Conservation (phyloP, 2,329 filamentous ascomycete genomes). For the Scedosporium aurantiacum region DNA sequence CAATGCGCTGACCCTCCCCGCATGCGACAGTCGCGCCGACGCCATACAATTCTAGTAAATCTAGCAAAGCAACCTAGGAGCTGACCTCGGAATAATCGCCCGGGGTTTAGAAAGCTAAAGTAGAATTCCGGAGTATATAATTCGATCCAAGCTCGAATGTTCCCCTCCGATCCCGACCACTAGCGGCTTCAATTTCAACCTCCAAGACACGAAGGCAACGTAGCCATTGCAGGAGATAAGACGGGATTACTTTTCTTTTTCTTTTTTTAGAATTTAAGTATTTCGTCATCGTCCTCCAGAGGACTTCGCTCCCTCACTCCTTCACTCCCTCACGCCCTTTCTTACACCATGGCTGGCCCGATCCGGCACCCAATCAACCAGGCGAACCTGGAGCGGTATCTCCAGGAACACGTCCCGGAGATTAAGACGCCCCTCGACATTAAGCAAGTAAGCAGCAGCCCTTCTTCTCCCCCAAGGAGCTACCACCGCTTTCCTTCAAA, state of each 20-base stretch:
- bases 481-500: background rate
- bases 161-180: background rate
- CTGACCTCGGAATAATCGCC: background rate
- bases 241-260: too few species aligned
- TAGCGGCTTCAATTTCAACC: too few species aligned
- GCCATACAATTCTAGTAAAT: background rate
- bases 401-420: slow-evolving; percentile 66
- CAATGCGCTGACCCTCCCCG: background rate
- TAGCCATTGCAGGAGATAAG: too few species aligned
- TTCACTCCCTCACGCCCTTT: too few species aligned
- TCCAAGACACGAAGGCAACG: too few species aligned
- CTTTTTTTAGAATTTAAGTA: background rate
- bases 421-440: slow-evolving; percentile 75
- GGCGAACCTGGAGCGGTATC: slow-evolving; percentile 65
- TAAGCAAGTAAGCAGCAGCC: slow-evolving; percentile 56
- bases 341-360: slow-evolving; percentile 59
- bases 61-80: background rate
- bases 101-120: background rate
- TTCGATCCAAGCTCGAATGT: background rate
- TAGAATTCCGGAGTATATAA: background rate
- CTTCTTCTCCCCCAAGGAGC: background rate
- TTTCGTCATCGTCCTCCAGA: background rate
- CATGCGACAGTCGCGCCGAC: background rate
- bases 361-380: slow-evolving; percentile 88
- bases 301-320: too few species aligned